Evolutionary conservation across 306 rosid species (phyloP).

Genomic region (Gynostemma pentaphyllum): DNA sequence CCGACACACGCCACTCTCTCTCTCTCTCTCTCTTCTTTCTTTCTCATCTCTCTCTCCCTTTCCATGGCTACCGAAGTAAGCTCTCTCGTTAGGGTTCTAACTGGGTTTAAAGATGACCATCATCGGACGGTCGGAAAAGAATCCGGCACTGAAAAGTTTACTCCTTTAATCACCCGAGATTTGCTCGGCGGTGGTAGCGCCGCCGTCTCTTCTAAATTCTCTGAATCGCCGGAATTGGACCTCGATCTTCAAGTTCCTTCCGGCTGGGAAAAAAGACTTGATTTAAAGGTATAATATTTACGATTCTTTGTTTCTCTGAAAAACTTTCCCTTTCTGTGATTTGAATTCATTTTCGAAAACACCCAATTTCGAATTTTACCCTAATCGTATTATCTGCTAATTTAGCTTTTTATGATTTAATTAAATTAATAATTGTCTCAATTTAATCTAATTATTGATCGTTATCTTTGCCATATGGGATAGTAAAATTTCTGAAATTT

Average conservation of each 20-base stretch:
- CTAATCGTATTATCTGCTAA: too few relatives aligned
- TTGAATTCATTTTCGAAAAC: too few relatives aligned
- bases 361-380: background rate
- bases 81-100: conserved; percentile 52
- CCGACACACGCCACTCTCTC: background rate
- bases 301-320: conserved; percentile 8
- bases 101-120: conserved; percentile 54
- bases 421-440: too few relatives aligned
- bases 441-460: too few relatives aligned
- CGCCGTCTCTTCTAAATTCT: conserved; percentile 14
- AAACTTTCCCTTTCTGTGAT: background rate
- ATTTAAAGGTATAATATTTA: conserved; percentile 57
- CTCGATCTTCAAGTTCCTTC: conserved; percentile 86
- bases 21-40: background rate
- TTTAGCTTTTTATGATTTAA: too few relatives aligned
- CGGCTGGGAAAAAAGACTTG: conserved; percentile 89
- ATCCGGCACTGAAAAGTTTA: conserved; percentile 43
- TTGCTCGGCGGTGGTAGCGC: conserved; percentile 67
- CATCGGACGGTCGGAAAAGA: conserved; percentile 57
- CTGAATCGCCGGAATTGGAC: conserved; percentile 84
- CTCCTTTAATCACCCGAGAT: conserved; percentile 79
- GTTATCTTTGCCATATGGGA: too few relatives aligned
- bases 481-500: too few relatives aligned
- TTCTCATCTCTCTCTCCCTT: conserved; percentile 14
- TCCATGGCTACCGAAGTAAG: conserved; percentile 88